Evolutionary conservation across 768 basidiomycete genomes (phyloP), one percentile per base, ranked within the genome.

Genomic region (Dendrothele bispora): DNA sequence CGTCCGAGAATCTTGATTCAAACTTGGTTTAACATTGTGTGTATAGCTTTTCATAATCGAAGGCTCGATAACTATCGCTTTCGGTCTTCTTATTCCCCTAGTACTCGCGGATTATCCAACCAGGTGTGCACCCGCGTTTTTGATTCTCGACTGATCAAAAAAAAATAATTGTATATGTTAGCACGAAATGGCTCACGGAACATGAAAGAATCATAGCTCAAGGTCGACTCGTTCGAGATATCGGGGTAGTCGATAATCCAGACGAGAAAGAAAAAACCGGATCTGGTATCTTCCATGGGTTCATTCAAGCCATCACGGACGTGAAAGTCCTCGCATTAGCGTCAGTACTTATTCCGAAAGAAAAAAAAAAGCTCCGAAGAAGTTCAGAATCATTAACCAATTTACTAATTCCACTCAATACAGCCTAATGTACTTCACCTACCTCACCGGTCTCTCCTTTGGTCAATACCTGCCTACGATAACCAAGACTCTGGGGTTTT

Each of bases 251-350:
- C 21, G 61, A 60, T 27, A 55, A 51, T 29, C 39, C 49, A 14
- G 55, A 59, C 22, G 43, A 49, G 42, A 18, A 47, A 4, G 53
- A 48, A 39, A 53, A 51, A 26, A 38, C 51, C 14, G 57, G 51
- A 14, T 43, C 43, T 32, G 43, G 56, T 17, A 20, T 54, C 36
- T 17, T 63, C 51, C 43, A 60, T 38, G 73, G 70, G 41, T 48
- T 73, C 7, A 50, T 55, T 21, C 55, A 72, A 55, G 71, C 71
- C 12, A 24, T 72, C 41, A 61, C 62, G 37, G 73, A 74, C 54
- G 54, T 61, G 61, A 74, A 73, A 56, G 70, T 75, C 35, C 74
- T 72, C 66, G 60, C 62, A 54, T 56, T 75, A 48, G 63, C 64
- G 56, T 55, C 57, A 40, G 58, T 55, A 34, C 21, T n/a, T n/a